Percentiles rank a stretch among this genome's conserved stretches.
Conservation (phyloP, 305 asterid species). For the Fraxinus sp. region DNA sequence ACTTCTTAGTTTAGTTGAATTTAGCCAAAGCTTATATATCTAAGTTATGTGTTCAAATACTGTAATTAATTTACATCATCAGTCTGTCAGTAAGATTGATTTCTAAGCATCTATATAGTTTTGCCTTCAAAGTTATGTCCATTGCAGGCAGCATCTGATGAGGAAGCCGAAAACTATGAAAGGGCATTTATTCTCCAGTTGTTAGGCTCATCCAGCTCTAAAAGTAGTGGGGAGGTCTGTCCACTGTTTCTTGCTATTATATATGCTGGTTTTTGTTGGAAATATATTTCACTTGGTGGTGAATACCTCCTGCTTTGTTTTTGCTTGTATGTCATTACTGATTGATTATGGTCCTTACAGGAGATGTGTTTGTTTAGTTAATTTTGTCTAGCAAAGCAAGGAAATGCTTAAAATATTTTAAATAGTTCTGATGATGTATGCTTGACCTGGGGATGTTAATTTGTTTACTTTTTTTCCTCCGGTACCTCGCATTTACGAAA, state of each 20-base stretch:
- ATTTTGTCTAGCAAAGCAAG: slow-evolving; percentile 5
- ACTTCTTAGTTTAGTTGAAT: not conserved
- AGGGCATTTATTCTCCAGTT: slow-evolving; percentile 77
- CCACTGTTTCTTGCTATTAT: slow-evolving; percentile 10
- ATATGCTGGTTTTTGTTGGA: slow-evolving; percentile 1
- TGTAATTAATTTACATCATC: slow-evolving; percentile 2
- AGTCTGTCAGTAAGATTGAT: slow-evolving; percentile 5
- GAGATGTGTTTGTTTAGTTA: not conserved
- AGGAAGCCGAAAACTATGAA: slow-evolving; percentile 64
- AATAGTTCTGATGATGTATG: not conserved
- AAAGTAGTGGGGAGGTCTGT: slow-evolving; percentile 54
- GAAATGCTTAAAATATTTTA: slow-evolving; percentile 4
- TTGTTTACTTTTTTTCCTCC: not conserved
- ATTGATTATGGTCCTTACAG: not conserved
- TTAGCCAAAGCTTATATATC: not conserved
- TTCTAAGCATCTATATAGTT: slow-evolving; percentile 20
- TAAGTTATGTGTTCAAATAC: slow-evolving; percentile 3
- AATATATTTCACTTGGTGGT: not conserved
- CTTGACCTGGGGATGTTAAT: not conserved
- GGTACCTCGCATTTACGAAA: no score
- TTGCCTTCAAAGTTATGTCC: slow-evolving; percentile 21
- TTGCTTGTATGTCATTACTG: not conserved
- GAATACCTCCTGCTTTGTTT: not conserved
- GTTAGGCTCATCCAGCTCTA: slow-evolving; percentile 42
- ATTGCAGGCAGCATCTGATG: slow-evolving; percentile 82